phyloP scores from a whole-genome alignment of 179 eudicot genomes.

The Spergularia azorica region DNA sequence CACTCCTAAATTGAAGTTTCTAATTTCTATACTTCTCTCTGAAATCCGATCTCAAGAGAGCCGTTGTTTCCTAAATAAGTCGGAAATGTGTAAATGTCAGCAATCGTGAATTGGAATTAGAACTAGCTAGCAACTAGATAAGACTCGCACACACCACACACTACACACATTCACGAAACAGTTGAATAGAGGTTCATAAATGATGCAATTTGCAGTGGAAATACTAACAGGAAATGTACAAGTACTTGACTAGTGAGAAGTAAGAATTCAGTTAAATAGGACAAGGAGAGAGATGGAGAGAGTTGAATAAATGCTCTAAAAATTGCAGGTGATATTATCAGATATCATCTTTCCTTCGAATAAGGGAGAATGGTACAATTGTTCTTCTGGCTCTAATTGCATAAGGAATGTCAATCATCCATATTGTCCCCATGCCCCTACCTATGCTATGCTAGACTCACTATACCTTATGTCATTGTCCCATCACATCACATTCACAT shows the following conservation, averaged over 20 bases:
- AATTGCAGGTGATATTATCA: conserved; percentile 18
- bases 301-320: conserved; percentile 21
- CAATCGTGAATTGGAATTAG: no score
- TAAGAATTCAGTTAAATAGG: conserved; percentile 13
- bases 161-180: background rate
- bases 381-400: conserved; percentile 39
- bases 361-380: conserved; percentile 30
- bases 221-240: conserved; percentile 2
- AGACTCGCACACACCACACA: no score
- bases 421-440: conserved; percentile 44
- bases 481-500: conserved; percentile 34
- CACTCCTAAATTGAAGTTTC: no score
- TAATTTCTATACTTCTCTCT: no score
- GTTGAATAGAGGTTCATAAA: conserved; percentile 11
- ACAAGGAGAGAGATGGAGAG: conserved; percentile 14
- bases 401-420: conserved; percentile 42
- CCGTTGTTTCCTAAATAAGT: no score
- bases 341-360: background rate
- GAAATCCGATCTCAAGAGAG: no score
- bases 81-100: no score
- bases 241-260: background rate
- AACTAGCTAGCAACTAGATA: no score
- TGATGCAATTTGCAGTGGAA: background rate
- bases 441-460: background rate
- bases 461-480: conserved; percentile 32